Evolutionary conservation across 331 rosid species (phyloP), one percentile per base, ranked within the genome.

Genomic region (Phaseolus coccineus): DNA sequence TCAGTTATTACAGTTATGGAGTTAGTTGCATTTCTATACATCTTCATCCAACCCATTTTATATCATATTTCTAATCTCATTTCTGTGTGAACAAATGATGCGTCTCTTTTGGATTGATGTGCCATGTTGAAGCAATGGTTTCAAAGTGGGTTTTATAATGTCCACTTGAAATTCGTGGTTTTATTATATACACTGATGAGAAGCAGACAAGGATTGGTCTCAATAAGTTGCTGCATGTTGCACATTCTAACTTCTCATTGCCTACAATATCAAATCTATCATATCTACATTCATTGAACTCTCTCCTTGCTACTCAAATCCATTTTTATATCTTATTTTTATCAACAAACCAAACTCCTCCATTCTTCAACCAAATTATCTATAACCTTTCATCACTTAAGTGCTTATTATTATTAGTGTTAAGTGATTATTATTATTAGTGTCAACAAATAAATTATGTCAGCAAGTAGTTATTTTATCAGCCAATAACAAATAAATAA

Each of bases 1-100:
- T 87, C 97, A 85, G 98, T 93, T 93, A 93, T 90, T 86, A 87
- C 91, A 87, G 97, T 93, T 88, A 86, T 86, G 89, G 87, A 76
- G 90, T 85, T 90, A 74, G 98, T 91, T 91, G 91, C 84, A 65
- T 69, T 89, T 81, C 40, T 73, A 68, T 72, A 46, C 79, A 69
- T 82, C 37, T 55, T 9, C 27, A 5, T 1, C 76, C 65, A 85
- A 77, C 62, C 58, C 74, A 28, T 79, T 82, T 53, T 42, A 9
- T n/a, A 31, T 52, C 0, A 28, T 28, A 28, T 28, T 37, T 35
- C 0, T 35, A 35, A 19, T 19, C 22, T 19, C 22, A 19, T 19
- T 19, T 19, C 22, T 19, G 22, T 19, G 22, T 19, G 22, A 19
- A 19, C 22, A 19, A 19, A 19, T 19, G 22, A 19, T 19, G 22